These are phyloP conservation scores for Petunia axillaris DNA, from an alignment of 257 asterid species.

Conservation along the genomic window DNA sequence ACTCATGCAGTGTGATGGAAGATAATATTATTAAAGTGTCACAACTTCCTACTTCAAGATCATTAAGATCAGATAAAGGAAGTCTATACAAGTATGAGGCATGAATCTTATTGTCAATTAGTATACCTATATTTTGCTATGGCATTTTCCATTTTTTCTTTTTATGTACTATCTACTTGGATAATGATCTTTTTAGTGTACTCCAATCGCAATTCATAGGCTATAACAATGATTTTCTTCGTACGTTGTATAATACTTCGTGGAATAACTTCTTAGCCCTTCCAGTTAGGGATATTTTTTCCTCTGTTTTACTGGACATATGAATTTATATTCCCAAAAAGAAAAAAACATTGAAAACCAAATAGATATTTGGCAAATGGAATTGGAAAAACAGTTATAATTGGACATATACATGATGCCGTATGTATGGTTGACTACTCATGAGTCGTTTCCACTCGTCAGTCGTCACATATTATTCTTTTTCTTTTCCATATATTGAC, in stretches of 20 bases:
- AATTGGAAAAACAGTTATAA: too few species aligned
- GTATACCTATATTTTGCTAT: not conserved
- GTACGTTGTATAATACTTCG: not conserved
- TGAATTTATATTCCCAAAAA: not conserved
- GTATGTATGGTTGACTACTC: not conserved
- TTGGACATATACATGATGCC: not conserved
- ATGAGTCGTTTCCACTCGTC: not conserved
- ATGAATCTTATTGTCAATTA: not conserved
- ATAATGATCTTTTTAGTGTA: not conserved
- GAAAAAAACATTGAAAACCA: not conserved
- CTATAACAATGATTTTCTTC: not conserved
- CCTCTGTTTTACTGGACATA: not conserved
- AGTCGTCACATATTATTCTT: too few species aligned
- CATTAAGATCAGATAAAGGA: constrained; percentile 33
- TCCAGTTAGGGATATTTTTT: not conserved
- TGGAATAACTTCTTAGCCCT: not conserved
- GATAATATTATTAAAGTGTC: constrained; percentile 47
- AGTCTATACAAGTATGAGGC: not conserved
- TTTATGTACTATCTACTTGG: not conserved
- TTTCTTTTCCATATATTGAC: not conserved
- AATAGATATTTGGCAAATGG: not conserved
- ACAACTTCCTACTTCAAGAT: constrained; percentile 52
- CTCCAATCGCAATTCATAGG: not conserved
- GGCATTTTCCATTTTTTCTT: not conserved
- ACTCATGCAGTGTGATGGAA: constrained; percentile 44